Conservation (phyloP, 2,329 filamentous ascomycete genomes). For the Calonectria hongkongensis region DNA sequence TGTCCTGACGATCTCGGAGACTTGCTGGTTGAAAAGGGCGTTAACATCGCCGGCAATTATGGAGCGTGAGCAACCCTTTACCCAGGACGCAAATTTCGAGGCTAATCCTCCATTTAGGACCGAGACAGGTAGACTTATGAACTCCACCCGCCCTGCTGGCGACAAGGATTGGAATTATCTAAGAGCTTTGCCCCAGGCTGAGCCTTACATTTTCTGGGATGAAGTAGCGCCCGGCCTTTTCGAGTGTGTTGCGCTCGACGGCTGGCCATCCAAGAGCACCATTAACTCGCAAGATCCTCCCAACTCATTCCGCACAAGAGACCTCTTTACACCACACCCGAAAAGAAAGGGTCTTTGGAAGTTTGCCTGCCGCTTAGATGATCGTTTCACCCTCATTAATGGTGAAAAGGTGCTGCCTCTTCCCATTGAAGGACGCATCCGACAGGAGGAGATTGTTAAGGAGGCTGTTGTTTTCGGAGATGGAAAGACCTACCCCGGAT, state of each 20-base stretch:
- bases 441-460: slow-evolving; percentile 70
- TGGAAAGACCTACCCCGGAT: slow-evolving; percentile 70
- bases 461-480: slow-evolving; percentile 76
- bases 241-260: slow-evolving; percentile 61
- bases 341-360: slow-evolving; percentile 66
- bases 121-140: slow-evolving; percentile 7
- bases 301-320: slow-evolving; percentile 65
- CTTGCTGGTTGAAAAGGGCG: slow-evolving; percentile 69
- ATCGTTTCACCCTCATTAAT: slow-evolving; percentile 66
- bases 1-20: slow-evolving; percentile 77
- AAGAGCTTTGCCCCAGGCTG: slow-evolving; percentile 55
- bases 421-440: slow-evolving; percentile 71
- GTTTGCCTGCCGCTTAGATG: slow-evolving; percentile 66
- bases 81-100: fast-evolving
- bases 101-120: background rate
- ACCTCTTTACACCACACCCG: slow-evolving; percentile 66
- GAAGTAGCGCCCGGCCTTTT: slow-evolving; percentile 58
- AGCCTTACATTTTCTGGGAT: slow-evolving; percentile 54
- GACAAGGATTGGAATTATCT: slow-evolving; percentile 57
- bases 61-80: slow-evolving; percentile 66
- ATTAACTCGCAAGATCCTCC: slow-evolving; percentile 64
- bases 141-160: background rate
- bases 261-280: slow-evolving; percentile 60
- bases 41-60: slow-evolving; percentile 74
- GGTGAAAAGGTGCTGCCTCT: slow-evolving; percentile 69